Percentiles rank a stretch among this genome's conserved stretches.
Evolutionary conservation across 208 protist genomes (phyloP).

Genomic region (Trypanosomatidae sp.): DNA sequence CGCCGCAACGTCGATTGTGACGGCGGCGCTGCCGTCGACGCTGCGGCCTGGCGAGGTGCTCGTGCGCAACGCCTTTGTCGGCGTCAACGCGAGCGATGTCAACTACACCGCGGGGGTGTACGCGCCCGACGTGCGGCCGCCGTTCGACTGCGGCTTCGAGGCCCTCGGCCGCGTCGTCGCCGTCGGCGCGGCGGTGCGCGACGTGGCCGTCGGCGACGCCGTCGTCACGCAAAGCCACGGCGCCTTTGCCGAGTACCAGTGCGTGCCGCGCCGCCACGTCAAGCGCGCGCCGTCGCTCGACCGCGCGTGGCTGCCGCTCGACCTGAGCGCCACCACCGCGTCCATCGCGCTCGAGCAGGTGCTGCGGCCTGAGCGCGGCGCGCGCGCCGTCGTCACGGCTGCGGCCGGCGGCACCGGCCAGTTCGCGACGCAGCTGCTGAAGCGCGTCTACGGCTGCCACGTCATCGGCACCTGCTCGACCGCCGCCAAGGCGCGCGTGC

Average conservation of each 20-base stretch:
- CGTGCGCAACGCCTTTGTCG: slow-evolving; percentile 61
- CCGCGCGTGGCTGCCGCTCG: slow-evolving; percentile 51
- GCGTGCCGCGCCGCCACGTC: slow-evolving; percentile 26
- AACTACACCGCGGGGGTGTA: slow-evolving; percentile 82
- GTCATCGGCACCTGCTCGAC: slow-evolving; percentile 86
- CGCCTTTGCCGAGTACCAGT: slow-evolving; percentile 69
- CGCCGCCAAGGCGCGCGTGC: slow-evolving; percentile 51
- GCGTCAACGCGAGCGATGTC: slow-evolving; percentile 85
- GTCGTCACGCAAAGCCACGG: slow-evolving; percentile 72
- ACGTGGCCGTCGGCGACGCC: slow-evolving; percentile 24
- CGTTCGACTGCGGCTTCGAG: slow-evolving; percentile 83
- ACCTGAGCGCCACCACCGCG: slow-evolving; percentile 75
- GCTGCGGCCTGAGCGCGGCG: slow-evolving; percentile 44
- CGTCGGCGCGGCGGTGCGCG: slow-evolving; percentile 18
- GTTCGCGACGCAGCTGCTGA: slow-evolving; percentile 84
- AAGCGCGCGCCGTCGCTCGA: slow-evolving; percentile 29
- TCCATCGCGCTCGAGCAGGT: slow-evolving; percentile 74
- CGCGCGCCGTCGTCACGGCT: slow-evolving; percentile 76
- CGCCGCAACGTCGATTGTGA: slow-evolving; percentile 26
- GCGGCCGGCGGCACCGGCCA: slow-evolving; percentile 84
- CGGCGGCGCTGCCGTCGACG: slow-evolving; percentile 10
- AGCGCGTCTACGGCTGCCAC: slow-evolving; percentile 54
- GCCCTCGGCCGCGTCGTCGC: slow-evolving; percentile 64
- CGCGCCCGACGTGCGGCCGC: slow-evolving; percentile 46
- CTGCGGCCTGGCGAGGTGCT: slow-evolving; percentile 54